Evolutionary conservation across 805 yeast genomes (phyloP), one percentile per base, ranked within the genome.

Genomic region (Saccharomyces jurei): DNA sequence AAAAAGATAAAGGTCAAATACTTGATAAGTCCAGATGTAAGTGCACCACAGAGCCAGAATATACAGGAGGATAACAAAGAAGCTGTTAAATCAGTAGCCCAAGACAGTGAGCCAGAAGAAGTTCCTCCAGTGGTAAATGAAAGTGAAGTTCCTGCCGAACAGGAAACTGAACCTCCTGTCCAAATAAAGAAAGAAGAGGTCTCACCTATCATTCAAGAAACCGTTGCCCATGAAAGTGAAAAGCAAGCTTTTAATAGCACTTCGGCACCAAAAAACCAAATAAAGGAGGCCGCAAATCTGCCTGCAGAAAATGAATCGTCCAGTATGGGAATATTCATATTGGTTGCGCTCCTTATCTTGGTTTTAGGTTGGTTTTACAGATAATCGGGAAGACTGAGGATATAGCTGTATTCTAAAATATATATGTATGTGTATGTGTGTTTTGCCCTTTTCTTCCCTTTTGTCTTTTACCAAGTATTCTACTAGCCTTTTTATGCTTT

Each of bases 311-410:
- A 65, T 56, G 84, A 83, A 14, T 72, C 85, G 48, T 77, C 87
- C 22, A 70, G 81, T 46, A 81, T 82, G 30, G 68, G 86, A 59
- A 68, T 77, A 59, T 60, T 81, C 71, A 68, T 76, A 68, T 66
- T 74, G 71, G 78, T 77, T 68, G 88, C 83, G 62, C 73, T 80
- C 47, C 64, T 82, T 54, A 78, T 82, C 32, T 71, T 82, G 63
- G 65, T 81, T 49, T 71, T 86, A 58, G 92, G 90, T 52, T 86
- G 90, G 89, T 76, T 83, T 69, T 79, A 85, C 62, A 82, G 82
- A 63, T 84, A 74, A 71, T 21, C 9, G 17, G 44, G 44, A 31
- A 36, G 22, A 36, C 17, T 17, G 22, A 36, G 44, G 44, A 36
- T 36, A 36, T 36, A 36, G 44, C 44, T 36, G 17, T 36, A 36